phyloP scores from a whole-genome alignment of 2,329 filamentous ascomycete species.

The Arachnomyces sp. region DNA sequence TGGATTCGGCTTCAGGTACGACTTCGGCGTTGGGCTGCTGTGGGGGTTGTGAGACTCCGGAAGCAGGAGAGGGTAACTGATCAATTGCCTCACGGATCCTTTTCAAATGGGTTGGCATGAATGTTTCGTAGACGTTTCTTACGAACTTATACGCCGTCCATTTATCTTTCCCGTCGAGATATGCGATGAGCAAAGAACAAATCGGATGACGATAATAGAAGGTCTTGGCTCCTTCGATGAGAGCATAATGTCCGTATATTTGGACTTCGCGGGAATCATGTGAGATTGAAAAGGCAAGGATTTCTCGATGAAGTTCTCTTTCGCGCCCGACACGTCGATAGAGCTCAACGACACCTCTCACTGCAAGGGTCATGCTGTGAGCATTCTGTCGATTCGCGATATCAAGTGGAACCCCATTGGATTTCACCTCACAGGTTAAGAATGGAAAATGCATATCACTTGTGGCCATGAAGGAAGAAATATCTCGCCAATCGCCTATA shows the following conservation, averaged over 20 bases:
- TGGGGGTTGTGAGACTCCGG: no score
- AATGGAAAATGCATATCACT: conserved; percentile 46
- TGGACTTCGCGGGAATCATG: conserved; percentile 25
- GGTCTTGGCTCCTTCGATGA: conserved; percentile 24
- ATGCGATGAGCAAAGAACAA: conserved; percentile 25
- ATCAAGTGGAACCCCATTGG: conserved; percentile 27
- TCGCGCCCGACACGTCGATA: conserved; percentile 26
- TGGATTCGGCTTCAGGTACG: no score
- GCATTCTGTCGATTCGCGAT: conserved; percentile 23
- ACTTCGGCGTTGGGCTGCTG: no score
- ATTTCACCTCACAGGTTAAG: conserved; percentile 44
- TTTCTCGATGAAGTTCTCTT: conserved; percentile 33
- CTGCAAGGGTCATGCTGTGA: conserved; percentile 25
- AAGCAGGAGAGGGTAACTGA: not conserved
- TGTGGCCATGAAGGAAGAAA: conserved; percentile 40
- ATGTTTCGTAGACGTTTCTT: no score
- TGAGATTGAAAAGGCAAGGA: conserved; percentile 40
- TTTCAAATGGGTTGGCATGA: not conserved
- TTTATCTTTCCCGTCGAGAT: conserved; percentile 27
- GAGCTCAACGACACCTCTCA: conserved; percentile 27
- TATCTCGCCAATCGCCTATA: conserved; percentile 20
- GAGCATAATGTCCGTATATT: conserved; percentile 38
- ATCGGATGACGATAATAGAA: conserved; percentile 36
- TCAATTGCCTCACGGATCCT: not conserved
- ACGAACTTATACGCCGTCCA: no score